Evolutionary conservation across 441 rosid genomes (phyloP), one percentile per base, ranked within the genome.

Genomic region (Omphalea diandra): DNA sequence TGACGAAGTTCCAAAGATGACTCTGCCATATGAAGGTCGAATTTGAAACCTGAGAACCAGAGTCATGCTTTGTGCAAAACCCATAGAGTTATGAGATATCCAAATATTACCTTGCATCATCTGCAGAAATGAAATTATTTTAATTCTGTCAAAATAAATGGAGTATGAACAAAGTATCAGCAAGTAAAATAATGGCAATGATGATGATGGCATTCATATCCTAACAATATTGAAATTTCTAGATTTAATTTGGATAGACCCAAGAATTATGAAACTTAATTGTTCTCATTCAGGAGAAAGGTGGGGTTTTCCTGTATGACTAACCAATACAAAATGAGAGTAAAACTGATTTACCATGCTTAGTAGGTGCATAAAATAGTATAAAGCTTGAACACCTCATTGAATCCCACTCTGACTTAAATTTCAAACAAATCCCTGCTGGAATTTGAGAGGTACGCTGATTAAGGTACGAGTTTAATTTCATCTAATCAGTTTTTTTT

Each of bases 81-180:
- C 93, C 31, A 52, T 72, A 69, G 82, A 66, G 56, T 84, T 85
- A 7, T 83, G 85, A 33, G 81, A 82, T 22, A 84, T 85, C 93
- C 86, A 80, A 38, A 92, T 82, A 64, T 86, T 83, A 65, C 93
- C 97, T 73, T 88, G 88, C 96, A 90, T 90, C 73, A 86, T 63
- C 97, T 94, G 85, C 77, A 75, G 22, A 76, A 58, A 68, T n/a
- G 58, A 63, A 44, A 73, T n/a, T 55, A n/a, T 31, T 24, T 55
- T 50, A 50, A 35, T 49, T 49, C 35, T 27, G 58, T 15, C 1
- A 33, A 46, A 40, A 29, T 11, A 32, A 8, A 69, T 6, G 8
- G 44, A 9, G 3, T n/a, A 38, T 1, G 41, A 18, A 14, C 44
- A 43, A 53, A 7, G 67, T 41, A 72, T 29, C 43, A 33, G 29